Evolutionary conservation across 2,329 filamentous ascomycete genomes (phyloP).

Genomic region (Corinectria fuckeliana): DNA sequence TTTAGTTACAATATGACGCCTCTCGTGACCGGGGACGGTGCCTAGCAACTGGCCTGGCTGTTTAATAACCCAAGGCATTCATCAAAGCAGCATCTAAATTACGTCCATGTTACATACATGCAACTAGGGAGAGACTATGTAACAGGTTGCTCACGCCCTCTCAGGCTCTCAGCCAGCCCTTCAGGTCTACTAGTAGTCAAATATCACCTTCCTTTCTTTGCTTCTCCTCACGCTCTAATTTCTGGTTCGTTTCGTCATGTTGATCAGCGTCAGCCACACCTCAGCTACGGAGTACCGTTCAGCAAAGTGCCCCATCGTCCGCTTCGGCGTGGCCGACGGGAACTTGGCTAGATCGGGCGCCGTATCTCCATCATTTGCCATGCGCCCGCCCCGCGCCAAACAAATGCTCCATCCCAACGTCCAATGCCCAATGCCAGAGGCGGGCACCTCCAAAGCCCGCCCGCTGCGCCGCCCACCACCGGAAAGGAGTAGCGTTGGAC

Average conservation of each 20-base stretch:
- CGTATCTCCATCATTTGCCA: background rate
- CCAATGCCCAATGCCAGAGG: background rate
- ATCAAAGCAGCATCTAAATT: no score
- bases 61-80: no score
- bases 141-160: no score
- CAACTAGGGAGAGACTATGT: background rate
- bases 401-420: background rate
- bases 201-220: background rate
- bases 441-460: background rate
- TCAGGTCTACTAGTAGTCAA: no score
- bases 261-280: constrained; percentile 5
- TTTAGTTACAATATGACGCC: background rate
- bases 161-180: no score
- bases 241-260: no score
- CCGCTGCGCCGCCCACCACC: background rate
- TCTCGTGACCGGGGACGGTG: background rate
- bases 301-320: background rate
- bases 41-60: no score
- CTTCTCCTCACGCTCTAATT: background rate
- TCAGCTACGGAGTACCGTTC: background rate
- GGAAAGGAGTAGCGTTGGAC: background rate
- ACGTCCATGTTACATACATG: background rate
- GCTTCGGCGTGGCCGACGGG: constrained; percentile 13
- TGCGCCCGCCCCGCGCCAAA: constrained; percentile 6
- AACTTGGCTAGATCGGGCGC: constrained; percentile 4